Conservation (phyloP, 2,329 filamentous ascomycete species). For the Furcasterigmium sp. region DNA sequence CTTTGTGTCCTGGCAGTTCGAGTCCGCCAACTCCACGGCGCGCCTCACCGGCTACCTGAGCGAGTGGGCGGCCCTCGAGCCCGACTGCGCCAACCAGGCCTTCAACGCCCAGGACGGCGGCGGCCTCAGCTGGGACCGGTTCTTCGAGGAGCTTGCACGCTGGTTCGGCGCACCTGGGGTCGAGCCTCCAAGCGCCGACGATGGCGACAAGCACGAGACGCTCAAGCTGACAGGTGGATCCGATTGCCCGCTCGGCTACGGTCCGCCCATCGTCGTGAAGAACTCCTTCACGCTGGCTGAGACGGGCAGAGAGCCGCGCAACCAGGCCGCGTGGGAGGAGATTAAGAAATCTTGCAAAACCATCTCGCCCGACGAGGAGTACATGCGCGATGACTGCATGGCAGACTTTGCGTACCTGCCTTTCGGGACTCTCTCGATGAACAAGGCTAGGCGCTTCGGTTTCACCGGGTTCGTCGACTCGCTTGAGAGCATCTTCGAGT, state of each 20-base stretch:
- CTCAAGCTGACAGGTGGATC: neutral
- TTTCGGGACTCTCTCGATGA: neutral
- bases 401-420: neutral
- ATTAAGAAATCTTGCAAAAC: conserved; percentile 1
- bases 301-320: neutral
- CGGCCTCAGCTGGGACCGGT: conserved; percentile 1
- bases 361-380: conserved; percentile 1
- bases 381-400: neutral
- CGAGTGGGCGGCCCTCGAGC: conserved; percentile 3
- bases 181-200: neutral
- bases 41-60: conserved; percentile 4
- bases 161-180: conserved; percentile 4
- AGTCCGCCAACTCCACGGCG: conserved; percentile 3
- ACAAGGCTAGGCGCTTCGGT: conserved; percentile 2
- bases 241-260: conserved; percentile 1
- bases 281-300: neutral
- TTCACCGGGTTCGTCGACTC: conserved; percentile 4
- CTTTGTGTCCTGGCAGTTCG: conserved; percentile 5
- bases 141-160: conserved; percentile 1
- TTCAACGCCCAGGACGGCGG: conserved; percentile 6
- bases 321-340: neutral
- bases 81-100: conserved; percentile 1
- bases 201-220: neutral
- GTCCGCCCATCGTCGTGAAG: neutral
- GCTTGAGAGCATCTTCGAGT: conserved; percentile 4